Base-by-base conservation (phyloP, 345 rosid species). In the Corchorus olitorius region DNA sequence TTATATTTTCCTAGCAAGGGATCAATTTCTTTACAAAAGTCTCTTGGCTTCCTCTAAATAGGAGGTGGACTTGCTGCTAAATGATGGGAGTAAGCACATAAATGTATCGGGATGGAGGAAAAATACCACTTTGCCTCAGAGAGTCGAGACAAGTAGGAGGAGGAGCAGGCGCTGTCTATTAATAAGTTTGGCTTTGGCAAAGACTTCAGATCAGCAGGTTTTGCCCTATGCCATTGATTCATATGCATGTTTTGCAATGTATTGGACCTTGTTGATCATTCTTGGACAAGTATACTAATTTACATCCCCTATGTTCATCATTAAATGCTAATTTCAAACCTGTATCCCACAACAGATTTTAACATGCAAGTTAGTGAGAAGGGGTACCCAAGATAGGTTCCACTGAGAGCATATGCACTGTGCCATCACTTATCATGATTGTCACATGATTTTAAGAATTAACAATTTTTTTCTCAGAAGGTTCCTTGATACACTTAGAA, bases 21-120 rank as follows among this genome's bases (percentile, higher is more conserved):
- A 65, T 75, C 82, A 56, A 74, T 63, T 35, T 72, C 37, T 68
- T 75, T 78, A 68, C 20, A 75, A 63, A 65, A 67, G 59, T 76
- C 34, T 75, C 46, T 81, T 79, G 76, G 3, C 79, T 88, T 72
- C 63, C 65, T 65, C 77, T 79, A 73, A 74, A 52, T 91, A 95
- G 98, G 99, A 95, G 83, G 99, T 95, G 71, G 99, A 95, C 78
- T 91, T 95, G 90, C 78, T 95, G 88, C 87, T 95, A 75, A 95
- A 95, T 86, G 99, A 95, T 84, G 99, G 99, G 76, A 95, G 99
- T 75, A 95, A 95, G 93, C 99, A 95, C 83, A 87, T 90, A 79
- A 95, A 95, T 83, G 98, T 88, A 73, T 85, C 83, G 33, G 97
- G 90, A 77, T 95, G 99, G 99, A 92, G 97, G 89, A 92, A 92